Evolutionary conservation across 805 yeast genomes (phyloP).

Genomic region (Myxozyma monticola): DNA sequence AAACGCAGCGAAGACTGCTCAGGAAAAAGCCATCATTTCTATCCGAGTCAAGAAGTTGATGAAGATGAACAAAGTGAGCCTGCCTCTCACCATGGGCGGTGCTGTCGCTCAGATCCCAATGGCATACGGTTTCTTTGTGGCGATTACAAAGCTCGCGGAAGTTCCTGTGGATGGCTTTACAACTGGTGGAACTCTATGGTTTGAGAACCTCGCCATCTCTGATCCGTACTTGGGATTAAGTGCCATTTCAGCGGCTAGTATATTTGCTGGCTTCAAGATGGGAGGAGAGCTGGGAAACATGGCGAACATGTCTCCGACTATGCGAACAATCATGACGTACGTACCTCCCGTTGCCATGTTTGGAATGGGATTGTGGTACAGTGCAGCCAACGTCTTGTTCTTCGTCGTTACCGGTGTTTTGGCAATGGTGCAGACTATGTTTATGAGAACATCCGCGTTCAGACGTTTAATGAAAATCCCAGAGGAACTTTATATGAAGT

Average conservation of each 20-base stretch:
- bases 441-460: slow-evolving; percentile 12
- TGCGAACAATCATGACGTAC: slow-evolving; percentile 58
- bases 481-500: slow-evolving; percentile 7
- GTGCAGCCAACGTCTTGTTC: slow-evolving; percentile 25
- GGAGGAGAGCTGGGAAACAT: slow-evolving; percentile 90
- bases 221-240: slow-evolving; percentile 94
- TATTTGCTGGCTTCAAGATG: slow-evolving; percentile 69
- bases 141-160: slow-evolving; percentile 77
- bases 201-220: slow-evolving; percentile 70
- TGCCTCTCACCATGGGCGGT: slow-evolving; percentile 73
- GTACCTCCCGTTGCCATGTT: slow-evolving; percentile 20
- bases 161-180: slow-evolving; percentile 81
- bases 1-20: slow-evolving; percentile 43
- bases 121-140: slow-evolving; percentile 87
- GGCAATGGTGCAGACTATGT: slow-evolving; percentile 13
- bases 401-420: slow-evolving; percentile 23
- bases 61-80: slow-evolving; percentile 69
- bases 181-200: slow-evolving; percentile 82
- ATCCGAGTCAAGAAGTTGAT: slow-evolving; percentile 60
- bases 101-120: slow-evolving; percentile 69
- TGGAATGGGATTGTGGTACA: slow-evolving; percentile 23
- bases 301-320: slow-evolving; percentile 59
- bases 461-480: slow-evolving; percentile 16
- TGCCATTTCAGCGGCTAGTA: slow-evolving; percentile 73
- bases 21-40: slow-evolving; percentile 50